Evolutionary conservation across 106 monocot genomes (phyloP).

Genomic region (Narthecium ossifragum): DNA sequence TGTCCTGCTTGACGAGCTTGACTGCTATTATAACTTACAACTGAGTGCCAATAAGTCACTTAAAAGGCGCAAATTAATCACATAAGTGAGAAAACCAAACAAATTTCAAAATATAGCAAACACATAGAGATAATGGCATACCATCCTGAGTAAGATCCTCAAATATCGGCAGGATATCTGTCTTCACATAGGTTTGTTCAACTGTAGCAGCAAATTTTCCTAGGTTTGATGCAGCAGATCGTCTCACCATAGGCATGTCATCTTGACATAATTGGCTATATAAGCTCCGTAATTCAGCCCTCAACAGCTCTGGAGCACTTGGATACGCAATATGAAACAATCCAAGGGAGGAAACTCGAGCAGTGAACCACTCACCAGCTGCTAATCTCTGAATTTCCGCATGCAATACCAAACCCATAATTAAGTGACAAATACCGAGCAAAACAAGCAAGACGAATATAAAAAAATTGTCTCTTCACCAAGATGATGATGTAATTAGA

Average conservation of each 20-base stretch:
- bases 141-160: slow-evolving; percentile 50
- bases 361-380: slow-evolving; percentile 50
- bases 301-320: slow-evolving; percentile 32
- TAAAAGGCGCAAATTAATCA: not conserved
- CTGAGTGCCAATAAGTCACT: not conserved
- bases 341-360: slow-evolving; percentile 36
- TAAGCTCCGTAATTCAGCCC: slow-evolving; percentile 29
- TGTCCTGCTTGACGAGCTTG: too few species aligned
- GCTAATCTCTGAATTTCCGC: slow-evolving; percentile 46
- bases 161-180: slow-evolving; percentile 40
- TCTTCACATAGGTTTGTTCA: slow-evolving; percentile 33
- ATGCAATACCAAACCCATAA: too few species aligned
- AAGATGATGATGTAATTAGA: too few species aligned
- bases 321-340: slow-evolving; percentile 41
- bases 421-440: too few species aligned
- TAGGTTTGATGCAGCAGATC: slow-evolving; percentile 46
- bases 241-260: slow-evolving; percentile 54
- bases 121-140: slow-evolving; percentile 3
- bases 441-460: too few species aligned
- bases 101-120: not conserved
- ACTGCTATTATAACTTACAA: too few species aligned
- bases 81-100: not conserved
- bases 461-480: too few species aligned
- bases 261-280: slow-evolving; percentile 45
- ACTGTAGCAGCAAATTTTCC: slow-evolving; percentile 53